Base-by-base conservation (phyloP, 768 basidiomycete genomes). In the Tulasnella sp. region DNA sequence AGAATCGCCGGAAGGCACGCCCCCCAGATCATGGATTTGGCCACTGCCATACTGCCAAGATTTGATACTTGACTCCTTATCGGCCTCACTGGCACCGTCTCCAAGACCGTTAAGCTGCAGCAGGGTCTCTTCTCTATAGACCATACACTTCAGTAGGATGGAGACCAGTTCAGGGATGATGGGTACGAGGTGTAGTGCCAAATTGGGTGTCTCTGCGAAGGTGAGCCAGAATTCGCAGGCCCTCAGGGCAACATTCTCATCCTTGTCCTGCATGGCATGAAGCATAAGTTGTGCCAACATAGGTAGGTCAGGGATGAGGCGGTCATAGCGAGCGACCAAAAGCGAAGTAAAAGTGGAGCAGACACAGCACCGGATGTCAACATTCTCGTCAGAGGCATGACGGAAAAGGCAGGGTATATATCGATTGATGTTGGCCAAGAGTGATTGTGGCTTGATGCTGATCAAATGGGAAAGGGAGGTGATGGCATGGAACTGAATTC, bases 181-280 rank as follows among this genome's bases (percentile, higher is more conserved):
- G 2, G 93, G 93, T 59, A 81, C 83, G 25, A 99, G 74, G 67
- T 84, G 87, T 2, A 81, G 79, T 7, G 82, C 82, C 21, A 98
- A 76, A 49, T 91, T 89, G 36, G 82, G 82, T 63, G 97, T 91
- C 68, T 99, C 96, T 14, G 96, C 93, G 66, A 99, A 98, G 1
- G 93, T 96, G 60, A 99, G 76, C 96, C 96, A 99, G 70, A 99
- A 99, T 75, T 99, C 96, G 76, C 93, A 96, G 21, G 96, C 96
- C 72, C 98, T 96, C 48, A 99, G 76, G 2, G 94, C 92, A 52
- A 91, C 94, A 61, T 84, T 85, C 71, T 97, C 93, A 68, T 97
- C 91, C 72, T 87, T 86, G 74, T 97, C 93, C 71, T 93, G 92
- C 12, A 90, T 97, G 25, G 91, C 94, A 72, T 92, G 98, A 36